Evolutionary conservation across 2,329 filamentous ascomycete species (phyloP).

Genomic region (Sporothrix pseudoabietina): DNA sequence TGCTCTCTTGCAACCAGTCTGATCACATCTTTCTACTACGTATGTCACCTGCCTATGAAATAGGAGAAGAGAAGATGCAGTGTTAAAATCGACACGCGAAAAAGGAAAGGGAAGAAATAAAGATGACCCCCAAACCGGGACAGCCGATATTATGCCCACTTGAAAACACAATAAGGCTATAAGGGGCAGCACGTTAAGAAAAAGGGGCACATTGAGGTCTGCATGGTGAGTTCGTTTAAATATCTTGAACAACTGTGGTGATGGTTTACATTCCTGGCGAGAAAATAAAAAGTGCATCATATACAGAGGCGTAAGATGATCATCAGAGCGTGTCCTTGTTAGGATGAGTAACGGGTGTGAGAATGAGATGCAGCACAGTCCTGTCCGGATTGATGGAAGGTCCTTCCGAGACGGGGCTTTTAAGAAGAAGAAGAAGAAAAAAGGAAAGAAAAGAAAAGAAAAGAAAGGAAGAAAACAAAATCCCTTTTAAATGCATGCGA

Average conservation of each 20-base stretch:
- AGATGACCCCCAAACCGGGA: constrained; percentile 17
- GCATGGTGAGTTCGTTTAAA: not conserved
- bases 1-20: not conserved
- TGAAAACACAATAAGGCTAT: not conserved
- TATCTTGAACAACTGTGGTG: no score
- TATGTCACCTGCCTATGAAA: not conserved
- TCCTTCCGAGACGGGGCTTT: not conserved
- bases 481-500: not conserved
- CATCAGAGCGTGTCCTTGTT: no score
- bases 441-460: not conserved
- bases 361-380: not conserved
- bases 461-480: not conserved
- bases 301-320: not conserved
- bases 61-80: not conserved
- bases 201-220: not conserved
- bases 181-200: not conserved
- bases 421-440: no score
- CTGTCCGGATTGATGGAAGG: not conserved
- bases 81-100: not conserved
- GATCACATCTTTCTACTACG: not conserved
- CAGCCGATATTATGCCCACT: not conserved
- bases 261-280: no score
- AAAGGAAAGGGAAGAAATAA: constrained; percentile 4
- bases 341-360: not conserved
- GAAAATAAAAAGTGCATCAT: no score